A percentile compares a stretch with the other conserved stretches of the same genome.
Evolutionary conservation across 306 rosid species (phyloP).

Genomic region (Begonia loranthoides): DNA sequence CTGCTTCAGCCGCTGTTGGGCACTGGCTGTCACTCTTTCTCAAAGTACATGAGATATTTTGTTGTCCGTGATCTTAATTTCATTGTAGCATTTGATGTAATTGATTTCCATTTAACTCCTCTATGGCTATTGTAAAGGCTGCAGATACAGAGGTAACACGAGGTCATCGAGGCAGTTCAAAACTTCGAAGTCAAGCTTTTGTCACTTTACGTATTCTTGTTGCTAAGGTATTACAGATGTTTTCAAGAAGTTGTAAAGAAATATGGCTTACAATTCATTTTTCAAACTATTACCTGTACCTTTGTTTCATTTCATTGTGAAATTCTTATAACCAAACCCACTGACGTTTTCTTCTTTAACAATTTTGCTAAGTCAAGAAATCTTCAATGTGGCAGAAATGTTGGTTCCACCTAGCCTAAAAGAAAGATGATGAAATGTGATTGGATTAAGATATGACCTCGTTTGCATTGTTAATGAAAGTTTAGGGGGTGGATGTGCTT

Average conservation of each 20-base stretch:
- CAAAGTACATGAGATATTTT: slow-evolving; percentile 35
- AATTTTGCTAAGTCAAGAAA: no score
- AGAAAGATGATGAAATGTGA: no score
- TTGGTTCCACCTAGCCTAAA: no score
- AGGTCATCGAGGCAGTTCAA: slow-evolving; percentile 83
- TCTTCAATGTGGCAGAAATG: no score
- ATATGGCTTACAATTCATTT: background rate
- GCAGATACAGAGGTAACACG: slow-evolving; percentile 78
- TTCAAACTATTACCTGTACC: no score
- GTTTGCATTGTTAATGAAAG: no score
- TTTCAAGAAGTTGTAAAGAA: background rate
- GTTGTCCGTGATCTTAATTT: slow-evolving; percentile 7
- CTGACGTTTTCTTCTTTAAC: no score
- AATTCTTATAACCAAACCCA: no score
- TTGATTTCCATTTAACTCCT: slow-evolving; percentile 10
- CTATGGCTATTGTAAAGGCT: slow-evolving; percentile 39
- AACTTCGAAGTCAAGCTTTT: slow-evolving; percentile 70
- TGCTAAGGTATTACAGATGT: slow-evolving; percentile 50
- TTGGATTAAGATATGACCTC: no score
- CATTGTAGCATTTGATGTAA: background rate
- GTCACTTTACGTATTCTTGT: slow-evolving; percentile 58
- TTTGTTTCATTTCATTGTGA: no score
- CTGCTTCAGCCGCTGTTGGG: slow-evolving; percentile 82
- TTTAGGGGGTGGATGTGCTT: no score
- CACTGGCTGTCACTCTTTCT: slow-evolving; percentile 96